Evolutionary conservation across 768 basidiomycete species (phyloP).

Genomic region (Grammothele lineata): DNA sequence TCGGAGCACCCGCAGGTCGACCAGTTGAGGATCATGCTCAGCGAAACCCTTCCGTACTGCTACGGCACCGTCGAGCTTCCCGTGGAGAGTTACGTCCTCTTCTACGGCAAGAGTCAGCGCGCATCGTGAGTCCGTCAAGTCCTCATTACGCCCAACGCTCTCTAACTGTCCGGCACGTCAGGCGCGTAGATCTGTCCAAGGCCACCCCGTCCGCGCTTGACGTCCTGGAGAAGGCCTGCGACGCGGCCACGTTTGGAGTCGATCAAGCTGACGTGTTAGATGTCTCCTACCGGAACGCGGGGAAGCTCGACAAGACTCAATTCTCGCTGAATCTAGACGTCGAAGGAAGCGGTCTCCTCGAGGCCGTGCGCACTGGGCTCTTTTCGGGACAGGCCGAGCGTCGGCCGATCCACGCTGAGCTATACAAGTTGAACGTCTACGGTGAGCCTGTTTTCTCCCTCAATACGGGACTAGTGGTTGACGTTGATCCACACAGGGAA

Average conservation of each 20-base stretch:
- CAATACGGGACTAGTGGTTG: background rate
- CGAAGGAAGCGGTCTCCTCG: slow-evolving; percentile 24
- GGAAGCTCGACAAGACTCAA: slow-evolving; percentile 35
- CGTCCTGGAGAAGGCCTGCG: slow-evolving; percentile 31
- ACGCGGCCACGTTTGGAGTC: slow-evolving; percentile 38
- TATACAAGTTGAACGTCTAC: slow-evolving; percentile 46
- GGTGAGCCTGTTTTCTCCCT: slow-evolving; percentile 21
- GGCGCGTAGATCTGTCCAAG: slow-evolving; percentile 3
- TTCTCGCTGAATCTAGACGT: slow-evolving; percentile 35
- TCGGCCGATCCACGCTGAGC: slow-evolving; percentile 25
- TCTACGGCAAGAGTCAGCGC: background rate
- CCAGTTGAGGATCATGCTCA: background rate
- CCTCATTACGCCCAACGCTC: slow-evolving; percentile 8
- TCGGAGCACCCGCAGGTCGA: background rate
- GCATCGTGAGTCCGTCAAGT: background rate
- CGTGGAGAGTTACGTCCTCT: background rate
- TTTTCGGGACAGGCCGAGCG: background rate
- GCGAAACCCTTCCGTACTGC: background rate
- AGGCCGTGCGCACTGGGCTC: slow-evolving; percentile 15
- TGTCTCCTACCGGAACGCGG: slow-evolving; percentile 42
- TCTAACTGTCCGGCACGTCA: no score
- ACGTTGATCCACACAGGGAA: slow-evolving; percentile 24
- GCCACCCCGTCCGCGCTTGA: slow-evolving; percentile 14
- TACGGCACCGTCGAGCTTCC: background rate
- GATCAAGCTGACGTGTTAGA: slow-evolving; percentile 36